Percentiles rank a stretch among this genome's conserved stretches.
These are phyloP conservation scores for Laetiporus sulphureus DNA, from an alignment of 1,284 basidiomycete genomes.

Conservation along the genomic window DNA sequence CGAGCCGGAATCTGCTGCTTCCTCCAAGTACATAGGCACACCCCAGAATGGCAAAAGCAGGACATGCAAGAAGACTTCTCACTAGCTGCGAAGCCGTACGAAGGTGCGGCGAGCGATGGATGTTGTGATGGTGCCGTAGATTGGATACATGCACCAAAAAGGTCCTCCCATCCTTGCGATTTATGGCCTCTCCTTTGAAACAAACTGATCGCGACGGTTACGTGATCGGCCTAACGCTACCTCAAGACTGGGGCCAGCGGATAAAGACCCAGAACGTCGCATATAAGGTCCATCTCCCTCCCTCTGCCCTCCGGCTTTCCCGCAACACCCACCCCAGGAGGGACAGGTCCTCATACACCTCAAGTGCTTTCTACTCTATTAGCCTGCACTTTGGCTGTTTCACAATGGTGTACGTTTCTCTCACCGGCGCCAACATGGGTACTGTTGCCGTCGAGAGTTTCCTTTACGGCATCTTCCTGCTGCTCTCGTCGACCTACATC, in stretches of 20 bases:
- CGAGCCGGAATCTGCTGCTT: no score
- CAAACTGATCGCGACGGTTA: background rate
- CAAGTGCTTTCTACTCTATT: background rate
- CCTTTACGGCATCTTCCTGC: constrained; percentile 3
- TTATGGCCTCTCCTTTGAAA: background rate
- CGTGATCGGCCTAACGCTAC: background rate
- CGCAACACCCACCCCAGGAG: background rate
- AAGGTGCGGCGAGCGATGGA: background rate
- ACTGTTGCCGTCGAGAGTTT: constrained; percentile 3
- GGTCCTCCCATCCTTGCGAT: background rate
- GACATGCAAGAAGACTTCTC: background rate
- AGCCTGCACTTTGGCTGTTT: background rate
- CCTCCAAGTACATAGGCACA: background rate
- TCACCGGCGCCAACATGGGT: constrained; percentile 4
- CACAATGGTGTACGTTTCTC: background rate
- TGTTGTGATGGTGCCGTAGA: no score
- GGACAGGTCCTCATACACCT: background rate
- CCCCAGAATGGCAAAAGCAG: background rate
- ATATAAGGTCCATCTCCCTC: background rate
- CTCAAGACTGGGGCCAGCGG: background rate
- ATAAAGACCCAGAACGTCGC: background rate
- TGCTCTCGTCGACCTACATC: background rate
- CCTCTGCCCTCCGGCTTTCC: background rate
- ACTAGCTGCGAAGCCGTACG: background rate
- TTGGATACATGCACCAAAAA: background rate